Evolutionary conservation across 495 filamentous ascomycete species (phyloP).

Genomic region (Letharia lupina): DNA sequence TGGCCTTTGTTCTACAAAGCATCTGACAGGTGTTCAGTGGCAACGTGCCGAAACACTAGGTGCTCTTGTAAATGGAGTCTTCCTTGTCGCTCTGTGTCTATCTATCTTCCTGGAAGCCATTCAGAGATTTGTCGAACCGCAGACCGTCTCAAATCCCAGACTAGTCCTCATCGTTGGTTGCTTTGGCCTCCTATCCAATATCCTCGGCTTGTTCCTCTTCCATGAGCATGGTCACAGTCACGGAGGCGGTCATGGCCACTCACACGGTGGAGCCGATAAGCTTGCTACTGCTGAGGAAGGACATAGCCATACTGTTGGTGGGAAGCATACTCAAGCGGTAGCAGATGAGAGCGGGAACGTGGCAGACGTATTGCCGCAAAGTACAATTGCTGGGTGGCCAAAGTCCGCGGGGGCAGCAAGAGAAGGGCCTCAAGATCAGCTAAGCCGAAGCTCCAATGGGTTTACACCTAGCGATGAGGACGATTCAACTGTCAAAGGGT

Average conservation of each 20-base stretch:
- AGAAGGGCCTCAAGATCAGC: slow-evolving; percentile 33
- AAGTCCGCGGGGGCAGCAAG: slow-evolving; percentile 35
- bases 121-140: slow-evolving; percentile 80
- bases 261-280: slow-evolving; percentile 33
- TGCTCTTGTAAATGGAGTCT: slow-evolving; percentile 92
- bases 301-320: slow-evolving; percentile 27
- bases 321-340: slow-evolving; percentile 23
- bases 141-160: slow-evolving; percentile 70
- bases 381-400: slow-evolving; percentile 26
- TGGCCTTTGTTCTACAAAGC: slow-evolving; percentile 15
- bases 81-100: slow-evolving; percentile 88
- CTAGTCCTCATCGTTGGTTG: slow-evolving; percentile 84
- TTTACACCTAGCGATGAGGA: slow-evolving; percentile 23
- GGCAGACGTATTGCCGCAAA: slow-evolving; percentile 40
- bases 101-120: slow-evolving; percentile 94
- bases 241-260: slow-evolving; percentile 48
- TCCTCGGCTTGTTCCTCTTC: slow-evolving; percentile 79
- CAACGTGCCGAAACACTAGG: slow-evolving; percentile 97
- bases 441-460: slow-evolving; percentile 1
- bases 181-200: slow-evolving; percentile 78
- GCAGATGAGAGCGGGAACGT: slow-evolving; percentile 41
- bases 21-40: slow-evolving; percentile 53
- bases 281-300: slow-evolving; percentile 41
- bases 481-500: slow-evolving; percentile 28
- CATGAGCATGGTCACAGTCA: slow-evolving; percentile 91